Evolutionary conservation across 106 monocot species (phyloP).

Genomic region (Xerophyta viscosa): DNA sequence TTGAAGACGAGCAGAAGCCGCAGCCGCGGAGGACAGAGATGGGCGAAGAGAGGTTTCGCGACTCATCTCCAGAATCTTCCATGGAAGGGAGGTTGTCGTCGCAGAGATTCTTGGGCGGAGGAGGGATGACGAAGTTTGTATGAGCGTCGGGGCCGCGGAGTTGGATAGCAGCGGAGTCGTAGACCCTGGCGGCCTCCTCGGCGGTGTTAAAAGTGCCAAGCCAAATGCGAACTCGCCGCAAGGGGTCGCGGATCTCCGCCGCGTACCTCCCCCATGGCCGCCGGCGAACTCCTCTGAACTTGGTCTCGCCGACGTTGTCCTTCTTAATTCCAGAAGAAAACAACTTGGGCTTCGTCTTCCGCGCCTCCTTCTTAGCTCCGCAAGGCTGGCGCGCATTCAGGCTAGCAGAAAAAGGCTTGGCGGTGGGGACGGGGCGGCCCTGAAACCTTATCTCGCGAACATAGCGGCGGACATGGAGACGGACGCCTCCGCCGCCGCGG

Average conservation of each 20-base stretch:
- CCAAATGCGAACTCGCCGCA: conserved; percentile 46
- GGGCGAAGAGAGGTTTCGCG: conserved; percentile 25
- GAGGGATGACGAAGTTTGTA: conserved; percentile 39
- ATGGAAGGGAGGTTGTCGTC: conserved; percentile 11
- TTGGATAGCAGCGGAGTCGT: conserved; percentile 61
- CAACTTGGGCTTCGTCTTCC: background rate
- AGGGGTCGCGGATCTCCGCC: conserved; percentile 67
- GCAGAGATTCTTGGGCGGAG: background rate
- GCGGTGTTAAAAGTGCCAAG: conserved; percentile 62
- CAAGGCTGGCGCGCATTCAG: background rate
- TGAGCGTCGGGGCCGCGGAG: conserved; percentile 59
- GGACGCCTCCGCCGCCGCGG: background rate
- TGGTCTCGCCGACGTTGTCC: conserved; percentile 2
- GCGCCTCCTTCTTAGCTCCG: background rate
- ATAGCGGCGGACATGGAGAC: conserved; percentile 34
- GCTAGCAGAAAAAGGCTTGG: background rate
- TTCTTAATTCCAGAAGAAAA: background rate
- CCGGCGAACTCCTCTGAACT: conserved; percentile 55
- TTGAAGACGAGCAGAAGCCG: conserved; percentile 1
- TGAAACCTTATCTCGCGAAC: conserved; percentile 48
- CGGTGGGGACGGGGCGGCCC: background rate
- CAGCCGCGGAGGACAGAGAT: conserved; percentile 47
- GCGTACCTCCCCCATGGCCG: conserved; percentile 69
- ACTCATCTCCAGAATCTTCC: conserved; percentile 31
- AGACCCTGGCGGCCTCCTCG: conserved; percentile 65